phyloP scores from a whole-genome alignment of 1,284 basidiomycete genomes.

The Phenoliferia sp. region DNA sequence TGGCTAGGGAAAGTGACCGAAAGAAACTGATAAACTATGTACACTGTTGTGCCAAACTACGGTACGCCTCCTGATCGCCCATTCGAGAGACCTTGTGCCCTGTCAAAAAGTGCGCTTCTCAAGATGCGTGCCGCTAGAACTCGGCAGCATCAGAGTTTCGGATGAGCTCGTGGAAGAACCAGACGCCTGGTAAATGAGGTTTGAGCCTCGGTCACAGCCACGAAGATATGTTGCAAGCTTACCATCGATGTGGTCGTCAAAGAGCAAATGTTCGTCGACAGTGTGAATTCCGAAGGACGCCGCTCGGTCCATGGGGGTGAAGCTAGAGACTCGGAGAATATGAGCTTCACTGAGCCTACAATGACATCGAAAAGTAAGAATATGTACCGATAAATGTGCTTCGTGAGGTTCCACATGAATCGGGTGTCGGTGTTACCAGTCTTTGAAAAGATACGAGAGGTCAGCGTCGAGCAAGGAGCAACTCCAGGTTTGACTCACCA shows the following conservation, averaged over 20 bases:
- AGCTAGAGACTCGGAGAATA: neutral
- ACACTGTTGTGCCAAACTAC: too few species aligned
- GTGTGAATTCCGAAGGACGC: neutral
- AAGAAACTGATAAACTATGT: too few species aligned
- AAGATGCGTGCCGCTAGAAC: neutral
- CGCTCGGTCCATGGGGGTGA: neutral
- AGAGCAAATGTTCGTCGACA: conserved; percentile 2
- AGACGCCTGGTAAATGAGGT: neutral
- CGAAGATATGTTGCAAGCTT: neutral
- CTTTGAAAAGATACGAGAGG: neutral
- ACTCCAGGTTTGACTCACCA: neutral
- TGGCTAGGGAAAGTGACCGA: too few species aligned
- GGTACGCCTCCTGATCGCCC: too few species aligned
- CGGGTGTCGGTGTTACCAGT: conserved; percentile 3
- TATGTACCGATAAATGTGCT: conserved; percentile 50
- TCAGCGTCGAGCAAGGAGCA: neutral
- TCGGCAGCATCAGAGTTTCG: neutral
- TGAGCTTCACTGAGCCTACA: neutral
- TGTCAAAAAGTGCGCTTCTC: neutral
- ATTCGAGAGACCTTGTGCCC: neutral
- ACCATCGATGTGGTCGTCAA: neutral
- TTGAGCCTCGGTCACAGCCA: neutral
- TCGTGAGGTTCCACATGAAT: conserved; percentile 51
- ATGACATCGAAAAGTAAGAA: conserved; percentile 34
- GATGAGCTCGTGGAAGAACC: conserved; percentile 5